These are phyloP conservation scores for Suhomyces bribrorum DNA, from an alignment of 1,139 yeast genomes.

Conservation along the genomic window DNA sequence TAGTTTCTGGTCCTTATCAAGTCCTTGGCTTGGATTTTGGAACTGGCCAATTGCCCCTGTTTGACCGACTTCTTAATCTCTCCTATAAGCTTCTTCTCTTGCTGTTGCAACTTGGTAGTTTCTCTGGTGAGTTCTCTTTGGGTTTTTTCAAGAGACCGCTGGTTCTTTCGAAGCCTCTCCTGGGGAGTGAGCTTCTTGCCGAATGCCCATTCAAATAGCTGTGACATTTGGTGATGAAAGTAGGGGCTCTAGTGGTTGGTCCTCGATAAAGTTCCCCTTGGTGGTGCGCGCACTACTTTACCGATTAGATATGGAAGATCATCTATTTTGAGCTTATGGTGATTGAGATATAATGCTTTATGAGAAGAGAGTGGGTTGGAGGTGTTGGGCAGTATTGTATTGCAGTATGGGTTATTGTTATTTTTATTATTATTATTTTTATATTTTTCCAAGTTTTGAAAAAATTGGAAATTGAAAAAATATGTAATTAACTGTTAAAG, in stretches of 20 bases:
- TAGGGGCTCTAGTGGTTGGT: background rate
- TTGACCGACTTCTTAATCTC: conserved; percentile 93
- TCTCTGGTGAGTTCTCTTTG: conserved; percentile 92
- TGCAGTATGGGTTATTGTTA: background rate
- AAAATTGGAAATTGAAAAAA: too few species aligned
- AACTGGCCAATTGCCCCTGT: conserved; percentile 83
- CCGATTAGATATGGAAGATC: background rate
- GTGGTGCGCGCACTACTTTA: conserved; percentile 4
- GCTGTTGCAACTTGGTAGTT: conserved; percentile 78
- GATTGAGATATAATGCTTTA: background rate
- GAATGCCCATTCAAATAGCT: conserved; percentile 87
- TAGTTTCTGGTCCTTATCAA: conserved; percentile 82
- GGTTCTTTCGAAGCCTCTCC: conserved; percentile 91
- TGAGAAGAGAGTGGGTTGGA: background rate
- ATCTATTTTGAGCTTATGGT: too few species aligned
- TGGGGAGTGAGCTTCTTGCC: conserved; percentile 94
- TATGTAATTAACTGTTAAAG: background rate
- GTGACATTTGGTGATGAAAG: conserved; percentile 14
- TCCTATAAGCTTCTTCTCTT: conserved; percentile 80
- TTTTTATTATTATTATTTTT: background rate
- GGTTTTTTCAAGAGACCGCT: conserved; percentile 89
- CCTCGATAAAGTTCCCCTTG: conserved; percentile 3
- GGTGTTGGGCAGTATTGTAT: background rate
- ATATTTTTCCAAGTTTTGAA: too few species aligned
- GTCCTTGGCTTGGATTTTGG: conserved; percentile 94